Percentiles rank a stretch among this genome's conserved stretches.
These are phyloP conservation scores for Tylopilus intermedius DNA, from an alignment of 768 basidiomycete species.

Conservation along the genomic window DNA sequence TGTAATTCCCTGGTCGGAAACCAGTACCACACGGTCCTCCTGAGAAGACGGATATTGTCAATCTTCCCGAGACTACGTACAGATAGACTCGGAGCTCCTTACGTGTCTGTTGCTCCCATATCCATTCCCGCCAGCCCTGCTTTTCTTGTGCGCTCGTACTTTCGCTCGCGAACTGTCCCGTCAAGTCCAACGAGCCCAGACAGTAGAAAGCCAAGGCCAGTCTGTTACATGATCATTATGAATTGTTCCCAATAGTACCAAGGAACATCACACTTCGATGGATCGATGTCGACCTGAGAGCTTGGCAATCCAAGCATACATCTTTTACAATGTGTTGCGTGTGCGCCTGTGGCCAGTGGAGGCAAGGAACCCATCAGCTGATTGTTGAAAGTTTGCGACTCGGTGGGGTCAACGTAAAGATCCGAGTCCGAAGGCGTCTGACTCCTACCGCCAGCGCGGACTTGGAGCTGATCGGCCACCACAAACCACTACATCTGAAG, in stretches of 20 bases:
- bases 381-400: not conserved
- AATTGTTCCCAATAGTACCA: slow-evolving; percentile 12
- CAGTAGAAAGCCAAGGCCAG: slow-evolving; percentile 87
- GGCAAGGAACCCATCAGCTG: slow-evolving; percentile 16
- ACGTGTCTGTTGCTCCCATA: slow-evolving; percentile 52
- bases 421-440: too few relatives aligned
- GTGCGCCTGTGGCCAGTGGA: slow-evolving; percentile 43
- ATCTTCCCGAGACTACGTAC: too few relatives aligned
- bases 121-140: slow-evolving; percentile 72
- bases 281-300: slow-evolving; percentile 64
- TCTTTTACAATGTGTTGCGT: slow-evolving; percentile 61
- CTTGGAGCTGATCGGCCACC: too few relatives aligned
- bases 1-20: slow-evolving; percentile 72
- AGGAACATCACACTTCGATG: slow-evolving; percentile 52
- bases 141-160: slow-evolving; percentile 50
- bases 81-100: too few relatives aligned
- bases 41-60: slow-evolving; percentile 21
- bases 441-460: too few relatives aligned
- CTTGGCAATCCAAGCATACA: slow-evolving; percentile 69
- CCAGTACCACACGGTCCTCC: slow-evolving; percentile 59
- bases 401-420: too few relatives aligned
- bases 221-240: slow-evolving; percentile 37
- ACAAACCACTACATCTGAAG: too few relatives aligned
- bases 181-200: slow-evolving; percentile 76
- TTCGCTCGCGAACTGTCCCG: slow-evolving; percentile 40